A percentile compares a stretch with the other conserved stretches of the same genome.
These are phyloP conservation scores for Vitis labrusca DNA, from an alignment of 164 flowering plant species.

Conservation along the genomic window DNA sequence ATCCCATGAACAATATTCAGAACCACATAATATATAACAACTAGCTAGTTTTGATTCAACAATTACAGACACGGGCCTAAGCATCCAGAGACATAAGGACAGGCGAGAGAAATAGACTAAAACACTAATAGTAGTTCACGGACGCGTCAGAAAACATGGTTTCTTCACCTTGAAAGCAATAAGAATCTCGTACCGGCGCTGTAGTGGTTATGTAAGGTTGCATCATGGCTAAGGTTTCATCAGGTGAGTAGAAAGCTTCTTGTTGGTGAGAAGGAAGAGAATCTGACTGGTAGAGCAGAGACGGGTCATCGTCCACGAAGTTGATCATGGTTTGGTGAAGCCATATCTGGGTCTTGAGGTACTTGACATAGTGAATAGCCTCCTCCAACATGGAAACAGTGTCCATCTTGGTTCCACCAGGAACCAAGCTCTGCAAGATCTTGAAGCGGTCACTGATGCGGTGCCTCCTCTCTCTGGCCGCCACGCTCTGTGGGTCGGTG, in stretches of 20 bases:
- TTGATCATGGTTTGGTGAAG: conserved; percentile 58
- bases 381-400: conserved; percentile 83
- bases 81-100: background rate
- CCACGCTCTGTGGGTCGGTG: conserved; percentile 86
- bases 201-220: background rate
- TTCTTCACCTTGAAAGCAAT: conserved; percentile 11
- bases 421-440: conserved; percentile 73
- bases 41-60: background rate
- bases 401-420: conserved; percentile 82
- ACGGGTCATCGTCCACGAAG: conserved; percentile 11
- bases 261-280: background rate
- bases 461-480: conserved; percentile 76
- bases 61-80: background rate
- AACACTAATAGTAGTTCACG: conserved; percentile 1
- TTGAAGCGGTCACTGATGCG: conserved; percentile 80
- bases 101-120: background rate
- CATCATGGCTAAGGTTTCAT: background rate
- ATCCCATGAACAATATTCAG: too few species aligned
- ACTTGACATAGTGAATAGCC: conserved; percentile 85
- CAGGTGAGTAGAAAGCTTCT: background rate
- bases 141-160: conserved; percentile 4
- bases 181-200: conserved; percentile 2
- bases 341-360: conserved; percentile 70
- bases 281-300: background rate
- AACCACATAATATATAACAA: too few species aligned